Percentiles rank a stretch among this genome's conserved stretches.
Evolutionary conservation across 2,329 filamentous ascomycete genomes (phyloP).

Genomic region (Chaetomiaceae sp.): DNA sequence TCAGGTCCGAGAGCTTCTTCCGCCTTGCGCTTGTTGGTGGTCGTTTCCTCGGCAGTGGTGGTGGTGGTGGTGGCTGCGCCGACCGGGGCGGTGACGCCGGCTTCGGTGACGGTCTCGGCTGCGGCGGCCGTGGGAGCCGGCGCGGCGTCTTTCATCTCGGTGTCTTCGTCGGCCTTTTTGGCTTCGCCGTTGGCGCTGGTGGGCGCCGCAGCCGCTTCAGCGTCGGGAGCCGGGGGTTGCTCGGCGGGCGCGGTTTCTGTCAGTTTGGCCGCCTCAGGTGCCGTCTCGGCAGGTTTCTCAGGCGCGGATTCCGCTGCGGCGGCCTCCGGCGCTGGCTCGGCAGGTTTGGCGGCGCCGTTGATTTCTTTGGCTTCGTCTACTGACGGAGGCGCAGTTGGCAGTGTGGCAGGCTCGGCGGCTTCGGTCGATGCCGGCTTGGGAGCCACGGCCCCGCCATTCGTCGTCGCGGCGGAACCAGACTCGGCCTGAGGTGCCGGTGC

Average conservation of each 20-base stretch:
- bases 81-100: neutral
- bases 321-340: neutral
- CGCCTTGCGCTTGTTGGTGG: slow-evolving; percentile 8
- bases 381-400: neutral
- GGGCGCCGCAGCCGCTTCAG: neutral
- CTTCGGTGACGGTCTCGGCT: neutral
- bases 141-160: slow-evolving; percentile 7
- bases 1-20: slow-evolving; percentile 6
- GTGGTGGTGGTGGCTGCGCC: neutral
- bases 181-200: slow-evolving; percentile 7
- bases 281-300: neutral
- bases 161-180: slow-evolving; percentile 11
- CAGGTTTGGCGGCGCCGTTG: slow-evolving; percentile 4
- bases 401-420: slow-evolving; percentile 2
- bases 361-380: neutral
- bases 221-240: neutral
- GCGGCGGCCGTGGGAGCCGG: neutral
- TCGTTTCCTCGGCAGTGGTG: neutral
- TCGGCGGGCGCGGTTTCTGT: neutral
- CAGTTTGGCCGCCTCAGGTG: neutral
- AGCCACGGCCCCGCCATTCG: slow-evolving; percentile 1
- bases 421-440: neutral
- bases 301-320: neutral
- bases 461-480: neutral
- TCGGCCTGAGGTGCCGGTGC: neutral